phyloP scores from a whole-genome alignment of 2,329 filamentous ascomycete species.

The Dactylellina haptotyla region DNA sequence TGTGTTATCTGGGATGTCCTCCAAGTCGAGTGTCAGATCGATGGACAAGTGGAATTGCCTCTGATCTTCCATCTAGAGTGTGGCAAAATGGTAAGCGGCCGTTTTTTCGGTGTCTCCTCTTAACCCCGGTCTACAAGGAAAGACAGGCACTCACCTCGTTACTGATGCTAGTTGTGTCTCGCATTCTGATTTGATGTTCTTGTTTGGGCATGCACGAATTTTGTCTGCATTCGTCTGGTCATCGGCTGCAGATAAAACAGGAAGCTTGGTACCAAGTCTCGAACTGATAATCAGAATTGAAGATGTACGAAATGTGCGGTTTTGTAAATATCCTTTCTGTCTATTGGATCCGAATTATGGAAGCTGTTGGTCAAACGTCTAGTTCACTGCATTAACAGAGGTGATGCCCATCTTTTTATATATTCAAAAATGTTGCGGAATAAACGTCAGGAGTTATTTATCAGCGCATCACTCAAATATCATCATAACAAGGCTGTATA shows the following conservation, averaged over 20 bases:
- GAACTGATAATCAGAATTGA: conserved; percentile 19
- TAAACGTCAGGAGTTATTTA: not conserved
- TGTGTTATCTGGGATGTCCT: not conserved
- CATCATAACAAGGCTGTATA: conserved; percentile 19
- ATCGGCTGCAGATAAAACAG: conserved; percentile 37
- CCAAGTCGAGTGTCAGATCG: conserved; percentile 15
- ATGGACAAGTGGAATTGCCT: no score
- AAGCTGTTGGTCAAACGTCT: not conserved
- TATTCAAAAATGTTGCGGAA: not conserved
- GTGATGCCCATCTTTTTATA: conserved; percentile 11
- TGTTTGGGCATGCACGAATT: conserved; percentile 27
- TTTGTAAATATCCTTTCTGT: not conserved
- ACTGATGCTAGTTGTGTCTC: conserved; percentile 13
- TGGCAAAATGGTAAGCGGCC: conserved; percentile 25
- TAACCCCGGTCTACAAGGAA: not conserved
- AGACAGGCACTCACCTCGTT: conserved; percentile 28
- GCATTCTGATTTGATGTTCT: conserved; percentile 28
- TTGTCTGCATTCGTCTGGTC: conserved; percentile 41
- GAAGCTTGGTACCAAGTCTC: conserved; percentile 27
- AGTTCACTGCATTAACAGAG: not conserved
- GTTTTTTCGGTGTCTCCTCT: not conserved
- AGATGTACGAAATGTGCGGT: not conserved
- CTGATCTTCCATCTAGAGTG: conserved; percentile 27
- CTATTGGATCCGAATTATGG: not conserved
- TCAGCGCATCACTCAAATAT: not conserved